Evolutionary conservation across 2,329 filamentous ascomycete species (phyloP).

Genomic region (Purpureocillium lavendulum): DNA sequence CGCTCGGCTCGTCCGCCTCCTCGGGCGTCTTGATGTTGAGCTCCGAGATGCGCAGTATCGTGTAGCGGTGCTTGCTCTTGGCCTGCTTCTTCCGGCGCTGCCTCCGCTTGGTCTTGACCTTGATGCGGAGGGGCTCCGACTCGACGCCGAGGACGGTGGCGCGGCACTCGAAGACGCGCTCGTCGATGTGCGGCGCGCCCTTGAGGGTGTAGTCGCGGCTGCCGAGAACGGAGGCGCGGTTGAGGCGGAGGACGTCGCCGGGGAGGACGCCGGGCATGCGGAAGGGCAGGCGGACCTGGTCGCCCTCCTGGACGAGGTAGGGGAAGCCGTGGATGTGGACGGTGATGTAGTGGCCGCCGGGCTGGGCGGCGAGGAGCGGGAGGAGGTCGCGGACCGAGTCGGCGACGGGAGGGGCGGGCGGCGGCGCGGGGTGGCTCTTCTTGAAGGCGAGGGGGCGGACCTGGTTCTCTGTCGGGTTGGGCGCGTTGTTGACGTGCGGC

Average conservation of each 20-base stretch:
- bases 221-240: constrained; percentile 74
- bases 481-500: constrained; percentile 26
- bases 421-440: constrained; percentile 27
- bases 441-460: constrained; percentile 28
- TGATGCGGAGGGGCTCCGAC: constrained; percentile 66
- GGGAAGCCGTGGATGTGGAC: constrained; percentile 71
- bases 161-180: constrained; percentile 74
- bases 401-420: constrained; percentile 34
- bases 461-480: constrained; percentile 24
- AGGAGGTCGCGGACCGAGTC: constrained; percentile 53
- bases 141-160: constrained; percentile 81
- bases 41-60: constrained; percentile 77
- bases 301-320: constrained; percentile 71
- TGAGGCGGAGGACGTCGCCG: constrained; percentile 80
- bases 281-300: constrained; percentile 70
- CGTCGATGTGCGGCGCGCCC: constrained; percentile 73
- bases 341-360: constrained; percentile 63
- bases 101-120: constrained; percentile 75
- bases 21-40: constrained; percentile 51
- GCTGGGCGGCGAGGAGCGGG: constrained; percentile 64
- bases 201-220: constrained; percentile 87
- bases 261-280: constrained; percentile 67
- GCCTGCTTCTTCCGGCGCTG: constrained; percentile 66
- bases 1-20: constrained; percentile 23
- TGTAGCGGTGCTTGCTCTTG: constrained; percentile 86